Evolutionary conservation across 768 basidiomycete genomes (phyloP).

Genomic region (Pleurotus ostreatus): DNA sequence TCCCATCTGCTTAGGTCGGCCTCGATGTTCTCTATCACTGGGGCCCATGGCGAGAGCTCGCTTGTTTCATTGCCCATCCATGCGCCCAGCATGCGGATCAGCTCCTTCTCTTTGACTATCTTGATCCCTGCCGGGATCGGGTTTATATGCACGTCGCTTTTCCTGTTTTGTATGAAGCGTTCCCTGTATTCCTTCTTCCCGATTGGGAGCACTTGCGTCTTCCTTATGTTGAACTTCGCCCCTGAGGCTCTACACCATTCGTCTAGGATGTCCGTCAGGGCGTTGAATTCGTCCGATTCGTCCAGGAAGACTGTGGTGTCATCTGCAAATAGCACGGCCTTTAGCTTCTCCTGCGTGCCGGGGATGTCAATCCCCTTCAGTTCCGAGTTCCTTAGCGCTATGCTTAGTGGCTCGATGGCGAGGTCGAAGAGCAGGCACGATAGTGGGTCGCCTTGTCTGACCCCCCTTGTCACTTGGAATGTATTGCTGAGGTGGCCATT

Average conservation of each 20-base stretch:
- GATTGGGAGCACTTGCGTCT: conserved; percentile 26
- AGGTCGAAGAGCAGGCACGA: conserved; percentile 36
- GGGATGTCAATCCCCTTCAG: conserved; percentile 22
- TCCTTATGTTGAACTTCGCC: conserved; percentile 23
- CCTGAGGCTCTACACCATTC: conserved; percentile 24
- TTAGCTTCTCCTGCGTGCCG: conserved; percentile 16
- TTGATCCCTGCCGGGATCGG: conserved; percentile 16
- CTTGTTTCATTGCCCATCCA: conserved; percentile 25
- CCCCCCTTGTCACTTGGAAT: conserved; percentile 25
- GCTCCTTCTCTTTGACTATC: conserved; percentile 23
- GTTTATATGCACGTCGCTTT: conserved; percentile 5
- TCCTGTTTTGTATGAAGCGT: not conserved
- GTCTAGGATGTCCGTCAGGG: conserved; percentile 10
- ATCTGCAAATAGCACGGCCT: conserved; percentile 34
- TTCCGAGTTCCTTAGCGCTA: conserved; percentile 22
- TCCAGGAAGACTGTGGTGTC: conserved; percentile 23
- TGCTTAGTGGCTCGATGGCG: conserved; percentile 35
- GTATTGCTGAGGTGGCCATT: conserved; percentile 23
- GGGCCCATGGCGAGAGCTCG: conserved; percentile 19
- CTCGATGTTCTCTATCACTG: conserved; percentile 22
- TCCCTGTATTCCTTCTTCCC: conserved; percentile 15
- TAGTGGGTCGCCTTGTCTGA: conserved; percentile 33
- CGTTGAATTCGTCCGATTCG: not conserved
- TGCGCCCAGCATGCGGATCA: conserved; percentile 26
- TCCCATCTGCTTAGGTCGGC: conserved; percentile 17